A percentile compares a stretch with the other conserved stretches of the same genome.
These are phyloP conservation scores for Penicillium occitanis DNA, from an alignment of 2,329 filamentous ascomycete species.

Conservation along the genomic window DNA sequence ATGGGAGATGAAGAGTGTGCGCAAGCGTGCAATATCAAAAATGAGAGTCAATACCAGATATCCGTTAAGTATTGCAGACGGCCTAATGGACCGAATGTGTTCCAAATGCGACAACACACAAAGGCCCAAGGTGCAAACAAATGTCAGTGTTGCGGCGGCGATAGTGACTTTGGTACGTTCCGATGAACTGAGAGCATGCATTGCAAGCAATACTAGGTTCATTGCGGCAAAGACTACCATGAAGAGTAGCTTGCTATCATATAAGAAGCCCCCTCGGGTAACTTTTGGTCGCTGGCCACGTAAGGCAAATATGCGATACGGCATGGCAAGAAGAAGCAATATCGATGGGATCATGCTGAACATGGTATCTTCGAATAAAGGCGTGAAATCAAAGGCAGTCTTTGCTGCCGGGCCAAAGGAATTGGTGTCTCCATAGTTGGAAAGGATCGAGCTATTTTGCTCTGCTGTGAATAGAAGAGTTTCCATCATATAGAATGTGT, in stretches of 20 bases:
- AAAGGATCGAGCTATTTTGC: not conserved
- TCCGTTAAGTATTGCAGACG: constrained; percentile 32
- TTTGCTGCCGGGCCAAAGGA: constrained; percentile 12
- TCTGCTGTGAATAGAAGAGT: not conserved
- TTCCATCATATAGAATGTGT: not conserved
- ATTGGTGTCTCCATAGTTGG: not conserved
- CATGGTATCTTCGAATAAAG: constrained; percentile 17
- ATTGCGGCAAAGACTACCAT: constrained; percentile 15
- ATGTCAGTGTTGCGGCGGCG: constrained; percentile 29
- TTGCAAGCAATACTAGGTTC: constrained; percentile 13
- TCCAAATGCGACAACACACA: constrained; percentile 30
- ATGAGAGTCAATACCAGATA: constrained; percentile 45
- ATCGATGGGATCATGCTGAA: constrained; percentile 16
- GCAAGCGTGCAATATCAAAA: constrained; percentile 43
- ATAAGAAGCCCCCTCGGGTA: constrained; percentile 3
- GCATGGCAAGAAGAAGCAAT: constrained; percentile 13
- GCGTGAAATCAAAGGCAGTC: constrained; percentile 15
- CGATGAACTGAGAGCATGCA: constrained; percentile 9
- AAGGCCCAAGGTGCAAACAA: constrained; percentile 34
- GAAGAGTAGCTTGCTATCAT: constrained; percentile 16
- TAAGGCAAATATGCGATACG: constrained; percentile 11
- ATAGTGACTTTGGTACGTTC: constrained; percentile 19
- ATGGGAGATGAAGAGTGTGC: constrained; percentile 32
- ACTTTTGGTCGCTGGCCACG: constrained; percentile 13
- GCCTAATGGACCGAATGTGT: constrained; percentile 29